phyloP scores from a whole-genome alignment of 2,329 filamentous ascomycete species.

The Sarocladium oryzae region DNA sequence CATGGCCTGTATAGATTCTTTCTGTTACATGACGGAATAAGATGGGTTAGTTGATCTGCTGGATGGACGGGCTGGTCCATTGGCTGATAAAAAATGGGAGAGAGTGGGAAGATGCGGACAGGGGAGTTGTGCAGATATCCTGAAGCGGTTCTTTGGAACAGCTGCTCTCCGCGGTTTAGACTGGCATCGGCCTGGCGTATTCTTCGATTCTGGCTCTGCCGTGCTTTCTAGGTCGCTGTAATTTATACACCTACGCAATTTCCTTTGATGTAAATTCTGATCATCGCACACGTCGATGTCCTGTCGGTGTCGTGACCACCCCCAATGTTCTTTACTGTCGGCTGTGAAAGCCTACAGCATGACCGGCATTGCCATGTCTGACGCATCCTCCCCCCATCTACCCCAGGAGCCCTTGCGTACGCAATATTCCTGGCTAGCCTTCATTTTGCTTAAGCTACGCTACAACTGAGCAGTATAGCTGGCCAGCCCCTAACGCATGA shows the following conservation, averaged over 20 bases:
- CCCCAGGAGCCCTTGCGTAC: too few relatives aligned
- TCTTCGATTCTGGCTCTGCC: conserved; percentile 37
- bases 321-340: not conserved
- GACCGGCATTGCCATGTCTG: not conserved
- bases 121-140: conserved; percentile 36
- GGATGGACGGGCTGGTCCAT: conserved; percentile 15
- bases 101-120: conserved; percentile 36
- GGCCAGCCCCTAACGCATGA: too few relatives aligned
- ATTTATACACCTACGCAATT: conserved; percentile 57
- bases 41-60: conserved; percentile 29
- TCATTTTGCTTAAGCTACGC: too few relatives aligned
- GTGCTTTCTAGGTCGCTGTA: conserved; percentile 51
- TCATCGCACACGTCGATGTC: not conserved
- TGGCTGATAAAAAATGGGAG: conserved; percentile 40
- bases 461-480: too few relatives aligned
- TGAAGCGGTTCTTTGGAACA: conserved; percentile 32
- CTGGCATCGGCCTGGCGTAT: conserved; percentile 43
- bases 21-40: conserved; percentile 23
- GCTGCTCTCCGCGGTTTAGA: conserved; percentile 40
- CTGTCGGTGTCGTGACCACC: not conserved
- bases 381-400: too few relatives aligned
- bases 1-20: conserved; percentile 33
- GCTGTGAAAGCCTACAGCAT: not conserved
- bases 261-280: conserved; percentile 26
- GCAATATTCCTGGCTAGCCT: too few relatives aligned